phyloP scores from a whole-genome alignment of 306 rosid species.

The Hippophae gyantsensis region DNA sequence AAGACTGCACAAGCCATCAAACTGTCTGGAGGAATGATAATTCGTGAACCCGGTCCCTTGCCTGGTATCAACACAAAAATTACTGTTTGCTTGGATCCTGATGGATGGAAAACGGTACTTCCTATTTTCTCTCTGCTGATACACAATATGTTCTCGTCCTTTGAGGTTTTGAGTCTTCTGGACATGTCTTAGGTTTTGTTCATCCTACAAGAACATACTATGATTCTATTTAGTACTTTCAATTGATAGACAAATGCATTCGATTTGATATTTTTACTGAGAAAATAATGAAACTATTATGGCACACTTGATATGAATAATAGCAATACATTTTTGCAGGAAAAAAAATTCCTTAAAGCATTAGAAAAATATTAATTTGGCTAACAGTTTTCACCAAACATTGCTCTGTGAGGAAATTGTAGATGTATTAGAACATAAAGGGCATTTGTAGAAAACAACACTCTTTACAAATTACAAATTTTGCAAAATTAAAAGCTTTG shows the following conservation, averaged over 20 bases:
- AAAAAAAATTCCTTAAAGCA: not conserved
- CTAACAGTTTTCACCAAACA: not conserved
- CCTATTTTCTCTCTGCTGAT: constrained; percentile 6
- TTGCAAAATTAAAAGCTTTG: not conserved
- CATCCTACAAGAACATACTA: not conserved
- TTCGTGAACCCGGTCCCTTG: constrained; percentile 61
- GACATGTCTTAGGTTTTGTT: not conserved
- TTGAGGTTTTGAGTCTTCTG: not conserved
- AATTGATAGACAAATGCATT: not conserved
- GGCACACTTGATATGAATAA: too few species aligned
- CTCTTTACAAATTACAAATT: not conserved
- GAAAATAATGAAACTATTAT: not conserved
- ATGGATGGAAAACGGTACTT: constrained; percentile 79
- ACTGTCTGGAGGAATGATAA: constrained; percentile 59
- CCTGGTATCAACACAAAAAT: constrained; percentile 65
- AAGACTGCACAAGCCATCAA: constrained; percentile 62
- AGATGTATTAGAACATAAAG: not conserved
- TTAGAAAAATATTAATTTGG: not conserved
- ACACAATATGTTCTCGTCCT: not conserved
- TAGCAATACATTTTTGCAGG: not conserved
- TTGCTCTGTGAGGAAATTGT: not conserved
- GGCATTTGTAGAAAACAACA: not conserved
- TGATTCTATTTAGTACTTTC: not conserved
- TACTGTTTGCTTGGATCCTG: constrained; percentile 67
- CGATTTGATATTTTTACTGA: constrained; percentile 3